Percentiles rank a stretch among this genome's conserved stretches.
These are phyloP conservation scores for Lathyrus tuberosus DNA, from an alignment of 306 rosid species.

Conservation along the genomic window DNA sequence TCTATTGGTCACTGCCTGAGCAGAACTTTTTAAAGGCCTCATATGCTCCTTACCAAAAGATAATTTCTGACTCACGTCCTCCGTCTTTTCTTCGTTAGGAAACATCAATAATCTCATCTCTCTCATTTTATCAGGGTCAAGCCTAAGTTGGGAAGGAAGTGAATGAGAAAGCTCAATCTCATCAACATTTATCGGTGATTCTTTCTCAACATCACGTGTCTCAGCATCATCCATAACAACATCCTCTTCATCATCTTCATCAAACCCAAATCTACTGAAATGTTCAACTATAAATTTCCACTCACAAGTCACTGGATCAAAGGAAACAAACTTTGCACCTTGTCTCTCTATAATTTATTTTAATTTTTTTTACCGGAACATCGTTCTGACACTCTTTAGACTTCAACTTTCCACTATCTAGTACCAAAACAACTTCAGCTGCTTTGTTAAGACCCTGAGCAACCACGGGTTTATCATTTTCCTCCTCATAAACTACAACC, in stretches of 20 bases:
- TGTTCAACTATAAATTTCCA: constrained; percentile 86
- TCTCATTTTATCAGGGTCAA: constrained; percentile 87
- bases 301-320: constrained; percentile 63
- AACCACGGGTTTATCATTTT: constrained; percentile 67
- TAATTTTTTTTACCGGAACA: constrained; percentile 51
- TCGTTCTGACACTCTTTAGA: constrained; percentile 44
- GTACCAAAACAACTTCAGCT: constrained; percentile 86
- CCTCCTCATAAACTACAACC: constrained; percentile 71
- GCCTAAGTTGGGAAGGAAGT: constrained; percentile 93
- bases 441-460: constrained; percentile 88
- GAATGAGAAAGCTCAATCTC: constrained; percentile 81
- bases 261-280: constrained; percentile 95
- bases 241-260: constrained; percentile 85
- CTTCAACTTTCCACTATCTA: constrained; percentile 45
- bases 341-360: constrained; percentile 62
- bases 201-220: constrained; percentile 59
- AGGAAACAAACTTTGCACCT: constrained; percentile 77
- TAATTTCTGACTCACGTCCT: constrained; percentile 49
- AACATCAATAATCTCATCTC: constrained; percentile 95
- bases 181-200: constrained; percentile 42
- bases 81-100: constrained; percentile 57
- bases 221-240: constrained; percentile 65
- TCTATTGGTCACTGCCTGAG: constrained; percentile 50
- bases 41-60: constrained; percentile 55
- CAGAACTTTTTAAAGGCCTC: constrained; percentile 56